These are phyloP conservation scores for Leucoagaricus sp. DNA, from an alignment of 1,284 basidiomycete genomes.

Conservation along the genomic window DNA sequence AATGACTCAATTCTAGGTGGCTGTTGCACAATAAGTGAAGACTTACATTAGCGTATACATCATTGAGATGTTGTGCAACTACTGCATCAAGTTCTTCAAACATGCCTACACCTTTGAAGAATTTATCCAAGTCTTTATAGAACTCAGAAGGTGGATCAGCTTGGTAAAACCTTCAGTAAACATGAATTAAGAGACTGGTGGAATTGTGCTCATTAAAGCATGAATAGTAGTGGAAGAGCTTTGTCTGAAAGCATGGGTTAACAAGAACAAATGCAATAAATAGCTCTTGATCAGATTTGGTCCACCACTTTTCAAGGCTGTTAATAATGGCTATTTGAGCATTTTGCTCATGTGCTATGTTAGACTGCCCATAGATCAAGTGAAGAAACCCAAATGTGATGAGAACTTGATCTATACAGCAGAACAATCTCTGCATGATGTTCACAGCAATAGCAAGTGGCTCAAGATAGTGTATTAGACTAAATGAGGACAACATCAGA, in stretches of 20 bases:
- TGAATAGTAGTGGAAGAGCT: slow-evolving; percentile 15
- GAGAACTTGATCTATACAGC: slow-evolving; percentile 38
- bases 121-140: no score
- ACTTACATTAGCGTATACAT: neutral
- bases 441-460: no score
- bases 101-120: no score
- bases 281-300: slow-evolving; percentile 41
- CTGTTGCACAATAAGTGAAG: neutral
- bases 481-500: no score
- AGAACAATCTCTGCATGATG: no score
- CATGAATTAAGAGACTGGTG: neutral
- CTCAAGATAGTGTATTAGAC: no score
- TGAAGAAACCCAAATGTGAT: slow-evolving; percentile 35
- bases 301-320: slow-evolving; percentile 42
- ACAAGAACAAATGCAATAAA: slow-evolving; percentile 42
- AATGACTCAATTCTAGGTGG: neutral
- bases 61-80: no score
- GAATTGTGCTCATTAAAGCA: neutral
- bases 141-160: neutral
- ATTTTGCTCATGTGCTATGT: slow-evolving; percentile 18
- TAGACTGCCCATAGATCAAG: slow-evolving; percentile 19
- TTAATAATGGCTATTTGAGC: slow-evolving; percentile 25
- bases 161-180: neutral
- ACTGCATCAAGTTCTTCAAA: no score
- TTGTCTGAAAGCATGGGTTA: slow-evolving; percentile 33